phyloP scores from a whole-genome alignment of 2,329 filamentous ascomycete species.

The Blastomyces parvus region DNA sequence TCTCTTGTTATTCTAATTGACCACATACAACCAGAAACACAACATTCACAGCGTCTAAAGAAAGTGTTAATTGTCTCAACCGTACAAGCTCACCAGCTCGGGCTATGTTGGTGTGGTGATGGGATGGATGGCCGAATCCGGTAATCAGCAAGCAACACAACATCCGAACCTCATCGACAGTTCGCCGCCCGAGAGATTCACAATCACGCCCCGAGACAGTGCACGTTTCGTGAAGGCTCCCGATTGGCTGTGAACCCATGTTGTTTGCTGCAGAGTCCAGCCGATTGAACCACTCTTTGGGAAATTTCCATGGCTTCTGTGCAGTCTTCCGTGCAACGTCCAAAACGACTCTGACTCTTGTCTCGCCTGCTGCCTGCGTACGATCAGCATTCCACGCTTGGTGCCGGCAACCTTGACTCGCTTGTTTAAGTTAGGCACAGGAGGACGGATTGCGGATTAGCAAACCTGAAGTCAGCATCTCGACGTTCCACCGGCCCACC shows the following conservation, averaged over 20 bases:
- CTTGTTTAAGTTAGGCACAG: neutral
- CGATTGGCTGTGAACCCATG: neutral
- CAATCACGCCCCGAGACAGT: neutral
- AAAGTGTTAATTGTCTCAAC: neutral
- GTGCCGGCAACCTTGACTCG: neutral
- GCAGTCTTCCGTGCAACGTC: constrained; percentile 5
- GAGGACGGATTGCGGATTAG: neutral
- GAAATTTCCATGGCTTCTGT: neutral
- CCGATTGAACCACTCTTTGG: constrained; percentile 7
- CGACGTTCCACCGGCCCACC: neutral
- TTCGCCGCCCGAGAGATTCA: neutral
- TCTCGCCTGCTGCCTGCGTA: neutral
- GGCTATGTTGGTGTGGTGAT: neutral
- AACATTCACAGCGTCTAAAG: neutral
- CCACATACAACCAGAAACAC: neutral
- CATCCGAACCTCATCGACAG: neutral
- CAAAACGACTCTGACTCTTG: neutral
- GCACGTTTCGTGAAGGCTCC: neutral
- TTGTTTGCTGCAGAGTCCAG: neutral
- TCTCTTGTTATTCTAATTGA: neutral
- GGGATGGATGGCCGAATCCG: neutral
- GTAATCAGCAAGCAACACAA: neutral
- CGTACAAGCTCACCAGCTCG: neutral
- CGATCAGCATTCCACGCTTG: neutral
- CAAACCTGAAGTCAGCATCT: neutral